Percentiles rank a stretch among this genome's conserved stretches.
Conservation (phyloP, 1,284 basidiomycete species). For the Tylopilus sp. region DNA sequence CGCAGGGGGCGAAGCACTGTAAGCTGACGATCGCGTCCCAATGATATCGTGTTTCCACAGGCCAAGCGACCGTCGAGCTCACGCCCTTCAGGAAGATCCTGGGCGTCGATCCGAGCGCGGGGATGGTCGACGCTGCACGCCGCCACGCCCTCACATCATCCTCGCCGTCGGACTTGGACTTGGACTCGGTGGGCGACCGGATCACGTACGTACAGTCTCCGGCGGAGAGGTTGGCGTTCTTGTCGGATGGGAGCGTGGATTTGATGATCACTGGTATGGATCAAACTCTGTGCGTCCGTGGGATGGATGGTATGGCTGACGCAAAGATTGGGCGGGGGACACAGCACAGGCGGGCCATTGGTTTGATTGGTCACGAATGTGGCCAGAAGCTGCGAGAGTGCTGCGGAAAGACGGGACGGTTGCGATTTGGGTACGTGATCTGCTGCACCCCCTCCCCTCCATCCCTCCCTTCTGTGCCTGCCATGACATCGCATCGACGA, state of each 20-base stretch:
- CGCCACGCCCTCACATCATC: slow-evolving; percentile 28
- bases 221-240: slow-evolving; percentile 54
- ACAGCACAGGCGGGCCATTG: slow-evolving; percentile 82
- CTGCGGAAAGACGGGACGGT: slow-evolving; percentile 65
- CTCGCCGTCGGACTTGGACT: neutral
- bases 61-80: slow-evolving; percentile 64
- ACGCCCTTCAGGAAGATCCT: slow-evolving; percentile 57
- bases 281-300: too few relatives aligned
- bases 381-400: slow-evolving; percentile 64
- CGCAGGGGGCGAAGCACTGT: neutral
- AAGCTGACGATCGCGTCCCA: neutral
- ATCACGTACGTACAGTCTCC: slow-evolving; percentile 48
- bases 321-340: neutral
- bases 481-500: neutral
- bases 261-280: slow-evolving; percentile 63
- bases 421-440: slow-evolving; percentile 67
- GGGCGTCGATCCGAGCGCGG: slow-evolving; percentile 68
- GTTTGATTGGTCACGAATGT: slow-evolving; percentile 75
- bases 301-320: neutral
- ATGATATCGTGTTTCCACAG: too few relatives aligned
- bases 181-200: slow-evolving; percentile 11
- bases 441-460: neutral
- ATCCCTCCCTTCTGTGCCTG: neutral
- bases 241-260: slow-evolving; percentile 61
- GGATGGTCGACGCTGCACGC: slow-evolving; percentile 68